These are phyloP conservation scores for Talaromyces albobiverticillius DNA, from an alignment of 2,329 filamentous ascomycete species.

Conservation along the genomic window DNA sequence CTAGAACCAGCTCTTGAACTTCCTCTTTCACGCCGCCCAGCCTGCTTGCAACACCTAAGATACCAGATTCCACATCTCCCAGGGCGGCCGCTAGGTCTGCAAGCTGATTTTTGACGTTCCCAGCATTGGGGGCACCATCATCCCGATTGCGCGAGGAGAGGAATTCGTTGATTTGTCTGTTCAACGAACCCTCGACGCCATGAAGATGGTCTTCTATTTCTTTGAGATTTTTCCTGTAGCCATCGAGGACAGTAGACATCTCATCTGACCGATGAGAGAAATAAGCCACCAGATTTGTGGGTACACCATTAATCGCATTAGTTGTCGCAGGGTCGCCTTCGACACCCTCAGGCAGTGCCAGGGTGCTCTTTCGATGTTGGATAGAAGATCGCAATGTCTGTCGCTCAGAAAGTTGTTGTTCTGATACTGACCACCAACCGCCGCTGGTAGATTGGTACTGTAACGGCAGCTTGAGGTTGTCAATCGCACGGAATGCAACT, in stretches of 20 bases:
- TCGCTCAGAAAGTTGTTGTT: constrained; percentile 38
- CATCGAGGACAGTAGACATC: constrained; percentile 56
- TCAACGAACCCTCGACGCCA: constrained; percentile 59
- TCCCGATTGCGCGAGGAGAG: constrained; percentile 40
- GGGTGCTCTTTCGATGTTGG: constrained; percentile 35
- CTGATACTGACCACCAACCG: constrained; percentile 39
- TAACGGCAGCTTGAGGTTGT: constrained; percentile 68
- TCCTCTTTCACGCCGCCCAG: constrained; percentile 60
- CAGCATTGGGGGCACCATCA: constrained; percentile 34
- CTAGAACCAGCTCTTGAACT: constrained; percentile 55
- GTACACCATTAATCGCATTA: constrained; percentile 49
- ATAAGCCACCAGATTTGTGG: constrained; percentile 61
- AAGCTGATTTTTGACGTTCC: constrained; percentile 44
- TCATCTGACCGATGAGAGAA: constrained; percentile 63
- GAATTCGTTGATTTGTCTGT: constrained; percentile 59
- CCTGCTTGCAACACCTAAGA: constrained; percentile 60
- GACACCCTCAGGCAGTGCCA: constrained; percentile 48
- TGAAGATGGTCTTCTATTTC: constrained; percentile 66
- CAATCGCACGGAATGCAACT: constrained; percentile 69
- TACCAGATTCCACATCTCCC: constrained; percentile 63
- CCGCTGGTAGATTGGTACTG: constrained; percentile 56
- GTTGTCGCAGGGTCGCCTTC: constrained; percentile 37
- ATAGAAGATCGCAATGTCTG: constrained; percentile 38
- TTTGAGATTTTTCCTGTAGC: constrained; percentile 57
- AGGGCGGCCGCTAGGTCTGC: constrained; percentile 56